A percentile compares a stretch with the other conserved stretches of the same genome.
These are phyloP conservation scores for Phytopythium vexans DNA, from an alignment of 352 stramenopile species.

Conservation along the genomic window DNA sequence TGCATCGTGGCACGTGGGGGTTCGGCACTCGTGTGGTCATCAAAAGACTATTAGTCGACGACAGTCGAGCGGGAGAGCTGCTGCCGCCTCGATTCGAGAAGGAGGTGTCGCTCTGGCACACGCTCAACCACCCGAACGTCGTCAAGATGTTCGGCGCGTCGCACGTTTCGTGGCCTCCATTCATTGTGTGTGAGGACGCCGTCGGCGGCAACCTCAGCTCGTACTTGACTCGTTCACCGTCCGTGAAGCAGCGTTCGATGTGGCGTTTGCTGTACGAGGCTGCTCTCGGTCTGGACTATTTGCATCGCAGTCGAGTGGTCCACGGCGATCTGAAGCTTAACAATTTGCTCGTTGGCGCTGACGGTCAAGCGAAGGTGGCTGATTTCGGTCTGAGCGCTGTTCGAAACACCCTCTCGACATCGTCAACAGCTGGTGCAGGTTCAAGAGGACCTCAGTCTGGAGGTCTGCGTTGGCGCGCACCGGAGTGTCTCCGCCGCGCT, in stretches of 20 bases:
- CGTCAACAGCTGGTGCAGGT: too few species aligned
- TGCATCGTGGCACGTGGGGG: slow-evolving; percentile 13
- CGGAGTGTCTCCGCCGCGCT: too few species aligned
- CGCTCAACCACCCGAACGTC: slow-evolving; percentile 19
- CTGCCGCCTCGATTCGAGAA: slow-evolving; percentile 5
- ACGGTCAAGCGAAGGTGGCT: slow-evolving; percentile 1
- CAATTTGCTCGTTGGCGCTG: not conserved
- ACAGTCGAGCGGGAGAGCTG: not conserved
- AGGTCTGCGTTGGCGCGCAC: too few species aligned
- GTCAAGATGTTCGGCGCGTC: slow-evolving; percentile 23
- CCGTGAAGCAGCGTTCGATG: too few species aligned
- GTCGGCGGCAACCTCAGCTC: slow-evolving; percentile 8
- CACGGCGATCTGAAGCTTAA: not conserved
- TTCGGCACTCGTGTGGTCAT: slow-evolving; percentile 19
- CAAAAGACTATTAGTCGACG: slow-evolving; percentile 10
- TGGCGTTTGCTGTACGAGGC: slow-evolving; percentile 1
- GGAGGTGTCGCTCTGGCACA: slow-evolving; percentile 12
- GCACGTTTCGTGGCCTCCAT: slow-evolving; percentile 12
- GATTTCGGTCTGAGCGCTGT: slow-evolving; percentile 1
- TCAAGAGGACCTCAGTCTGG: too few species aligned
- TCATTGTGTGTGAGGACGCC: slow-evolving; percentile 17
- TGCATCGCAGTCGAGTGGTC: not conserved
- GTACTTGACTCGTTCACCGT: too few species aligned
- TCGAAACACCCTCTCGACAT: too few species aligned
- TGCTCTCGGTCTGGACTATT: not conserved